Evolutionary conservation across 2,329 filamentous ascomycete genomes (phyloP).

Genomic region (Plenodomus tracheiphilus): DNA sequence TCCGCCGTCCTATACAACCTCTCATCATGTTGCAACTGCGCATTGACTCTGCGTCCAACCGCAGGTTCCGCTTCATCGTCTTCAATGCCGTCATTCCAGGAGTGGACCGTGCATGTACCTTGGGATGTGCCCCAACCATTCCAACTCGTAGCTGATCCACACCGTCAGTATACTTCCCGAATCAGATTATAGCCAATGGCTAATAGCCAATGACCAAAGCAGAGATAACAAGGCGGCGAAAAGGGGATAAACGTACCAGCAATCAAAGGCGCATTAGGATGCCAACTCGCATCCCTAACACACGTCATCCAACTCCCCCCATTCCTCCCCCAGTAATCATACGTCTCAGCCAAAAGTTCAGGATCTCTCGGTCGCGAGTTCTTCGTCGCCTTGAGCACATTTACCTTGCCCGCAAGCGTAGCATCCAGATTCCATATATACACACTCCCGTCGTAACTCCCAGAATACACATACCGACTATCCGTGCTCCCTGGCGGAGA

Average conservation of each 20-base stretch:
- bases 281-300: conserved; percentile 88
- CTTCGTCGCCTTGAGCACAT: conserved; percentile 73
- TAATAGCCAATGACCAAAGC: too few species aligned
- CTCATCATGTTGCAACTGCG: conserved; percentile 43
- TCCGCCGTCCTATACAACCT: conserved; percentile 33
- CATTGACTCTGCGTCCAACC: conserved; percentile 41
- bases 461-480: conserved; percentile 89
- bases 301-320: conserved; percentile 70
- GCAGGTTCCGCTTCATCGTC: conserved; percentile 61
- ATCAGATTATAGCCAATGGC: too few species aligned
- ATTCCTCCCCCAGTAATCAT: conserved; percentile 60
- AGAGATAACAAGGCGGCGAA: not conserved
- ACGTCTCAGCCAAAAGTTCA: conserved; percentile 59
- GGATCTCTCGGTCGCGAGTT: conserved; percentile 61
- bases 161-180: too few species aligned
- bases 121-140: conserved; percentile 74
- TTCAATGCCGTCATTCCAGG: conserved; percentile 69
- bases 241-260: conserved; percentile 56
- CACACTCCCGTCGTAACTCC: conserved; percentile 85
- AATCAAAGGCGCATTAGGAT: conserved; percentile 79
- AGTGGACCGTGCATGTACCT: conserved; percentile 78
- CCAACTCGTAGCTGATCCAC: conserved; percentile 72
- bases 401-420: conserved; percentile 74
- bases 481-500: conserved; percentile 84
- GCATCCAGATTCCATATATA: conserved; percentile 94